Conservation (phyloP, 2,329 filamentous ascomycete genomes). For the Colletotrichum musicola region DNA sequence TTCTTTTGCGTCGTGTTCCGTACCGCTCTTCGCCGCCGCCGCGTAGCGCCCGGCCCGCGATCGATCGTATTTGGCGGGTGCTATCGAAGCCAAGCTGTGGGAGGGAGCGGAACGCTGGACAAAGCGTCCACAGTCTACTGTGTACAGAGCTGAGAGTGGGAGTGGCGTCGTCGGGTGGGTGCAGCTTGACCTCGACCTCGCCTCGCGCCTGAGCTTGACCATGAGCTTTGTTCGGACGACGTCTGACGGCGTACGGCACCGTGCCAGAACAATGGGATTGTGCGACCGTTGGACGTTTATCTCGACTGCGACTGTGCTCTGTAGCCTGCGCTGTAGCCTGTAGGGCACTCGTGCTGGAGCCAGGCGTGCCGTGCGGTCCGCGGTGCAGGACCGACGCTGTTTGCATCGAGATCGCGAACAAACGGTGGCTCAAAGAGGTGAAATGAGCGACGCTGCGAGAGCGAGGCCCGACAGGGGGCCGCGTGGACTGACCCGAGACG, state of each 20-base stretch:
- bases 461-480: slow-evolving; percentile 1
- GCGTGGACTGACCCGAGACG: slow-evolving; percentile 25
- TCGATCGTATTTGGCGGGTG: slow-evolving; percentile 35
- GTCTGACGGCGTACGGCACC: slow-evolving; percentile 6
- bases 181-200: slow-evolving; percentile 11
- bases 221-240: slow-evolving; percentile 29
- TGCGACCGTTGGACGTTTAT: slow-evolving; percentile 26
- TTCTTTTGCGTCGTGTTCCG: slow-evolving; percentile 31
- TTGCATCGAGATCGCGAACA: slow-evolving; percentile 19
- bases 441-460: slow-evolving; percentile 17
- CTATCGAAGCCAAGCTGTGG: slow-evolving; percentile 23
- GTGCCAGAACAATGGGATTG: slow-evolving; percentile 33
- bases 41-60: slow-evolving; percentile 29
- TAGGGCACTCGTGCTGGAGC: too few relatives aligned
- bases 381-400: too few relatives aligned
- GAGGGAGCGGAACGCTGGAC: slow-evolving; percentile 1
- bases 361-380: too few relatives aligned
- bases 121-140: slow-evolving; percentile 7
- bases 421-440: slow-evolving; percentile 5
- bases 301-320: slow-evolving; percentile 1
- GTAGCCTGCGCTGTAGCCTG: too few relatives aligned
- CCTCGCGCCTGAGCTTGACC: too few relatives aligned
- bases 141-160: neutral
- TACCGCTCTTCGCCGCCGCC: slow-evolving; percentile 30
- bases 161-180: slow-evolving; percentile 23